phyloP scores from a whole-genome alignment of 2,329 filamentous ascomycete species.

The Chaetomiaceae sp. region DNA sequence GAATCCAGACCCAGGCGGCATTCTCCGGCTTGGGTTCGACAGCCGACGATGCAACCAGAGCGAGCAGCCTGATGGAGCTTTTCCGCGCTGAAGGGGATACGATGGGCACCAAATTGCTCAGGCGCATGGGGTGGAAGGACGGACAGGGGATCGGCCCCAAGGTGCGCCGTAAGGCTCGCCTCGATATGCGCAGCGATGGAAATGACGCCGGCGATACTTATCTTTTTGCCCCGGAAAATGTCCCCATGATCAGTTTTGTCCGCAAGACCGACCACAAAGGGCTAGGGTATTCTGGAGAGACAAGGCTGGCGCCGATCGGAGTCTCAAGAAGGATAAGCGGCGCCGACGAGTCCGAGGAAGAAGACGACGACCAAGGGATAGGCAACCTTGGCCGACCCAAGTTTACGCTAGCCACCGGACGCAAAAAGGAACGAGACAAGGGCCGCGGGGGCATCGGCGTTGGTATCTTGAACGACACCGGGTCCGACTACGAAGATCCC shows the following conservation, averaged over 20 bases:
- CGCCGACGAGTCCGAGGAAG: slow-evolving; percentile 36
- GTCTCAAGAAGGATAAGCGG: slow-evolving; percentile 26
- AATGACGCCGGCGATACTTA: slow-evolving; percentile 49
- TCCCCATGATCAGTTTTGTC: slow-evolving; percentile 60
- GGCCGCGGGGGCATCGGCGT: slow-evolving; percentile 72
- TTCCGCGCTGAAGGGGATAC: slow-evolving; percentile 72
- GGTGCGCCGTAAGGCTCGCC: slow-evolving; percentile 66
- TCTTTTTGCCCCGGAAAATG: slow-evolving; percentile 82
- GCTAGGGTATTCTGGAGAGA: slow-evolving; percentile 61
- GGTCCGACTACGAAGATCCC: slow-evolving; percentile 91
- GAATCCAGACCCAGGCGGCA: slow-evolving; percentile 65
- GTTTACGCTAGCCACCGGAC: slow-evolving; percentile 18
- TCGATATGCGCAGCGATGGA: slow-evolving; percentile 48
- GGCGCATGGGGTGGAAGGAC: slow-evolving; percentile 92
- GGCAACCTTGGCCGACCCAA: slow-evolving; percentile 28
- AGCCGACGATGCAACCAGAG: slow-evolving; percentile 47
- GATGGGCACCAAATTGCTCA: slow-evolving; percentile 79
- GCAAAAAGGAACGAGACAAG: slow-evolving; percentile 50
- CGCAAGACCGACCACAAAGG: slow-evolving; percentile 67
- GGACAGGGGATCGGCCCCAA: slow-evolving; percentile 92
- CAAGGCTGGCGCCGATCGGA: slow-evolving; percentile 42
- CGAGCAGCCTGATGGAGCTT: slow-evolving; percentile 62
- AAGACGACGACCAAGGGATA: slow-evolving; percentile 36
- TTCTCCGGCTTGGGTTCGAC: slow-evolving; percentile 75
- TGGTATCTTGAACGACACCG: slow-evolving; percentile 85